phyloP scores from a whole-genome alignment of 2,329 filamentous ascomycete genomes.

The Sarocladium brachiariae region DNA sequence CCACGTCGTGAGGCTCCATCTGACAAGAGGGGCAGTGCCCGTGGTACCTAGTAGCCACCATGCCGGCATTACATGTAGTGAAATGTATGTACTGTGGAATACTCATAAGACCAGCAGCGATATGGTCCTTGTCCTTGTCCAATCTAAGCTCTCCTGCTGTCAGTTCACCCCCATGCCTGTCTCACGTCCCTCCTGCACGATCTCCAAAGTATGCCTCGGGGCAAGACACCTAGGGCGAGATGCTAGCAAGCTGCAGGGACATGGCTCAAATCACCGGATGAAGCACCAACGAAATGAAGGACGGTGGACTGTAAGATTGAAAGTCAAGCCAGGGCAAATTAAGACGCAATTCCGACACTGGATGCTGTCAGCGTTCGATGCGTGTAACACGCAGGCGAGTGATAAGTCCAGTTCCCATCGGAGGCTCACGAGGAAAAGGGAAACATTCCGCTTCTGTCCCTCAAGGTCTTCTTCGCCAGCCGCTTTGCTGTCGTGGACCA shows the following conservation, averaged over 20 bases:
- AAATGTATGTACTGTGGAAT: too few species aligned
- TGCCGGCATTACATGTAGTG: too few species aligned
- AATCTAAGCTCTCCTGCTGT: too few species aligned
- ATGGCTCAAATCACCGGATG: not conserved
- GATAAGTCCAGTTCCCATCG: too few species aligned
- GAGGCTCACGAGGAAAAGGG: too few species aligned
- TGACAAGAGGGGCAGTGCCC: conserved; percentile 3
- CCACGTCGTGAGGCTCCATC: not conserved
- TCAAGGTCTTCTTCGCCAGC: too few species aligned
- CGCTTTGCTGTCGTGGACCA: too few species aligned
- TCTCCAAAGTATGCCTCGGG: not conserved
- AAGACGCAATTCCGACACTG: too few species aligned
- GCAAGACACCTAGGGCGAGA: not conserved
- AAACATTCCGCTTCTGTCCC: too few species aligned
- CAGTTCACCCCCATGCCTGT: not conserved
- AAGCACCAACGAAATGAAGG: not conserved
- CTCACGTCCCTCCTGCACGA: not conserved
- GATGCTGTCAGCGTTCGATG: too few species aligned
- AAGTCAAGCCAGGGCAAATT: not conserved
- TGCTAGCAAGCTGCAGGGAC: not conserved
- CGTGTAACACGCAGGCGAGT: too few species aligned
- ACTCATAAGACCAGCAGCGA: not conserved
- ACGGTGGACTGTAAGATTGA: not conserved
- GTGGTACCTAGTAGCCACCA: not conserved
- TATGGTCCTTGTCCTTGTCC: too few species aligned